Evolutionary conservation across 495 filamentous ascomycete genomes (phyloP), one percentile per base, ranked within the genome.

Genomic region (Staphylotrichum longicolle): DNA sequence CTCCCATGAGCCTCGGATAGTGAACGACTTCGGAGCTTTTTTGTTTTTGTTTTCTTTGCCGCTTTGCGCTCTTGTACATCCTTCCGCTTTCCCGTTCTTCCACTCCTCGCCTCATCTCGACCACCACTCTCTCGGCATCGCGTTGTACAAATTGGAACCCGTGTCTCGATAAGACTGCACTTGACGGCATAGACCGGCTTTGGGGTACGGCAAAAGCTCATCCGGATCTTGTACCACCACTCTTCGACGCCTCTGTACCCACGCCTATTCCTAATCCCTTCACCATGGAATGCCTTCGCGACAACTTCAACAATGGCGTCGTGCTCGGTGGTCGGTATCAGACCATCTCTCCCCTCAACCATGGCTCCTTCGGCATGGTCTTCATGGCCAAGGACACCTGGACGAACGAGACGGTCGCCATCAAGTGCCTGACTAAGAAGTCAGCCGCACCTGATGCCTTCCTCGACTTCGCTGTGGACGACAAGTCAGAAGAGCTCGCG

Each of bases 291-390:
- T 93, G 86, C 80, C 80, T 91, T 73, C 86, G 84, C 72, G 83
- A 88, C 75, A 81, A 80, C 61, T 93, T 94, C 72, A 77, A 83
- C 59, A 77, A 86, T 74, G 90, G 88, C 56, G 82, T 86, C 70
- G 68, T 94, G 59, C 80, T 94, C 74, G 86, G 89, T 74, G 89
- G 88, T 65, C 92, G 95, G 60, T 98, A 94, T 74, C 83, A 88
- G 74, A 93, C 91, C 45, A 79, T 96, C 69, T 89, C 91, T 68
- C 92, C 93, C 44, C 90, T 98, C 78, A 98, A 98, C 71, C 91
- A 97, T 82, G 94, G 94, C 67, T 98, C 94, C 32, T 98, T 97
- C 71, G 94, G 94, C 64, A 92, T 96, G 89, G 94, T 98, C 65
- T 96, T 96, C 75, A 85, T 91, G 74, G 95, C 94, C 56, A 88